Percentiles rank a stretch among this genome's conserved stretches.
Evolutionary conservation across 768 basidiomycete genomes (phyloP).

Genomic region (Suillus fuscotomentosus): DNA sequence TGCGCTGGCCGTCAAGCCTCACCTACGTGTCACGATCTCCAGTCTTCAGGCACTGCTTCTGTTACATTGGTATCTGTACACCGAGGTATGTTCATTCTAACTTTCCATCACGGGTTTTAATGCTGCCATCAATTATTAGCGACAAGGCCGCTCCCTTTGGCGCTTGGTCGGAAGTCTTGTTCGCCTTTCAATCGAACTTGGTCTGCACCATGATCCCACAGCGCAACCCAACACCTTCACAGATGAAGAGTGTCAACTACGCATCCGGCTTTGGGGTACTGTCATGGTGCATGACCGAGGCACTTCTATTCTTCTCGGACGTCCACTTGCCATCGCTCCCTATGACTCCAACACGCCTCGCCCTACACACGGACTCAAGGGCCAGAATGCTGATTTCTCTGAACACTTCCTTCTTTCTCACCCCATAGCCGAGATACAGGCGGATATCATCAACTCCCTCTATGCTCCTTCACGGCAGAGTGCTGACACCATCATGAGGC

Average conservation of each 20-base stretch:
- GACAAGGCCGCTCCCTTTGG: slow-evolving; percentile 89
- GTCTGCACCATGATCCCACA: slow-evolving; percentile 83
- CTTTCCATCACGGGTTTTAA: not conserved
- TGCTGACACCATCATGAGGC: slow-evolving; percentile 68
- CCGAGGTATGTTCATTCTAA: slow-evolving; percentile 53
- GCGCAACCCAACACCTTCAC: slow-evolving; percentile 61
- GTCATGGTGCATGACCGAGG: slow-evolving; percentile 87
- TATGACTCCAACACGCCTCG: slow-evolving; percentile 82
- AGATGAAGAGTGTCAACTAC: slow-evolving; percentile 73
- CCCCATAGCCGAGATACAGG: slow-evolving; percentile 80
- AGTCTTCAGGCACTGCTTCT: slow-evolving; percentile 83
- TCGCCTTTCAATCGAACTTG: slow-evolving; percentile 78
- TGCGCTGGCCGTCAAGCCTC: slow-evolving; percentile 75
- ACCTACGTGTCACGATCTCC: slow-evolving; percentile 77
- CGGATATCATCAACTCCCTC: slow-evolving; percentile 84
- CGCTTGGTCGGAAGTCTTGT: slow-evolving; percentile 84
- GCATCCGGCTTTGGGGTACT: slow-evolving; percentile 82
- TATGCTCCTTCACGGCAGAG: slow-evolving; percentile 75
- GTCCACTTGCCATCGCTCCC: slow-evolving; percentile 79
- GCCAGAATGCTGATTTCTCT: slow-evolving; percentile 50
- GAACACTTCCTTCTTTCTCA: slow-evolving; percentile 79
- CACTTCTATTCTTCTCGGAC: slow-evolving; percentile 83
- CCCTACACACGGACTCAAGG: slow-evolving; percentile 45
- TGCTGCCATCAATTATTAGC: slow-evolving; percentile 40
- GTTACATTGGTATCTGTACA: slow-evolving; percentile 88